Conservation (phyloP, 2,329 filamentous ascomycete genomes). For the Diaporthe vaccinii region DNA sequence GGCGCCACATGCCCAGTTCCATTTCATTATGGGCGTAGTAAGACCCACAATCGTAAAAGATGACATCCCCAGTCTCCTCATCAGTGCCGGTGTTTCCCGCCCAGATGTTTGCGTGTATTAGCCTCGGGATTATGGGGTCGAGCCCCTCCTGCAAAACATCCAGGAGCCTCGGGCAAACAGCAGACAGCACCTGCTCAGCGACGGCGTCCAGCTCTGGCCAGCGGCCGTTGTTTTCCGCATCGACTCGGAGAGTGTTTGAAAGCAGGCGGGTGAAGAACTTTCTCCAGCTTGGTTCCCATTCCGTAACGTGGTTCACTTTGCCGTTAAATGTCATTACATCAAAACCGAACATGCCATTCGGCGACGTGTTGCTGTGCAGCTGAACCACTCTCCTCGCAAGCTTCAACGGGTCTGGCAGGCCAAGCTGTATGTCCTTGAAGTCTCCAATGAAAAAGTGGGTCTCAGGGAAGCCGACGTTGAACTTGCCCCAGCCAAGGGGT, state of each 20-base stretch:
- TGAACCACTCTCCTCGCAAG: not conserved
- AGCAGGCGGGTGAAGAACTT: not conserved
- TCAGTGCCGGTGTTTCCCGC: not conserved
- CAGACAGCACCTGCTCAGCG: not conserved
- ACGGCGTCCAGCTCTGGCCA: not conserved
- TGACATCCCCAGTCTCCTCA: not conserved
- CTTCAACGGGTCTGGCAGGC: not conserved
- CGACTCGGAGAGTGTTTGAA: not conserved
- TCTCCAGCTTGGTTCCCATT: not conserved
- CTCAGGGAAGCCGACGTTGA: not conserved
- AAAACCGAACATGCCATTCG: not conserved
- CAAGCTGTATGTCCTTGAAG: not conserved
- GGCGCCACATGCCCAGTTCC: slow-evolving; percentile 5
- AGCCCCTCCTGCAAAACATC: not conserved
- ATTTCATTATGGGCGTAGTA: slow-evolving; percentile 7
- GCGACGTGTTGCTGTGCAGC: not conserved
- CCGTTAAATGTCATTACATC: not conserved
- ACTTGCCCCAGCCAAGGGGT: not conserved
- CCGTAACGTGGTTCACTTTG: not conserved
- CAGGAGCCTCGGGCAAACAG: not conserved
- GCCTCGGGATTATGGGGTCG: rapidly evolving
- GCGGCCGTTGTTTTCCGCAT: rapidly evolving
- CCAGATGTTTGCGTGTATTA: not conserved
- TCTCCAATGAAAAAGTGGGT: not conserved
- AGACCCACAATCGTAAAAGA: not conserved